phyloP scores from a whole-genome alignment of 1,284 basidiomycete genomes.

The Puccinia hordei region DNA sequence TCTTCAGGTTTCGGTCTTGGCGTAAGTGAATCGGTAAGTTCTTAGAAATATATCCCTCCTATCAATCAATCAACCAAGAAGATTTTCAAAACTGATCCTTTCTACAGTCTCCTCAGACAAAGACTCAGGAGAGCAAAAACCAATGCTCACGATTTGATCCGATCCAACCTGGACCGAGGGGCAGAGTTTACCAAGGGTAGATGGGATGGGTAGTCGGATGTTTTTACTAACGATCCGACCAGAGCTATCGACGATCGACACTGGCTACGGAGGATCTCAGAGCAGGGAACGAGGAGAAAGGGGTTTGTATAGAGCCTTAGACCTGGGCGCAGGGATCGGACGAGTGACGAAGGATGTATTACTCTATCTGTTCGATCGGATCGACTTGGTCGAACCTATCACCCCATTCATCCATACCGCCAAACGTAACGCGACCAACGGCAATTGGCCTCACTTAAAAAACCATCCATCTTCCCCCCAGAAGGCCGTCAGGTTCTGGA shows the following conservation, averaged over 20 bases:
- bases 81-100: neutral
- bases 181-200: conserved; percentile 80
- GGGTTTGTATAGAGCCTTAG: conserved; percentile 67
- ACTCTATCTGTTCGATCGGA: conserved; percentile 77
- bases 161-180: neutral
- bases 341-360: conserved; percentile 83
- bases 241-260: conserved; percentile 64
- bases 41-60: neutral
- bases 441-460: conserved; percentile 59
- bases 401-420: conserved; percentile 74
- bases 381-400: conserved; percentile 84
- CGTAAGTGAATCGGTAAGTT: neutral
- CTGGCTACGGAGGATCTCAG: no score
- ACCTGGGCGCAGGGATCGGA: conserved; percentile 84
- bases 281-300: conserved; percentile 60
- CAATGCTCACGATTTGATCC: no score
- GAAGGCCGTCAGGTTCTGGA: conserved; percentile 68
- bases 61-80: neutral
- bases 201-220: conserved; percentile 80
- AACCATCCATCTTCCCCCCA: conserved; percentile 49
- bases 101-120: no score
- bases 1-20: conserved; percentile 11
- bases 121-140: no score
- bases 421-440: conserved; percentile 34
- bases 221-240: conserved; percentile 79